phyloP scores from a whole-genome alignment of 805 yeast genomes.

The Candida michaelii region DNA sequence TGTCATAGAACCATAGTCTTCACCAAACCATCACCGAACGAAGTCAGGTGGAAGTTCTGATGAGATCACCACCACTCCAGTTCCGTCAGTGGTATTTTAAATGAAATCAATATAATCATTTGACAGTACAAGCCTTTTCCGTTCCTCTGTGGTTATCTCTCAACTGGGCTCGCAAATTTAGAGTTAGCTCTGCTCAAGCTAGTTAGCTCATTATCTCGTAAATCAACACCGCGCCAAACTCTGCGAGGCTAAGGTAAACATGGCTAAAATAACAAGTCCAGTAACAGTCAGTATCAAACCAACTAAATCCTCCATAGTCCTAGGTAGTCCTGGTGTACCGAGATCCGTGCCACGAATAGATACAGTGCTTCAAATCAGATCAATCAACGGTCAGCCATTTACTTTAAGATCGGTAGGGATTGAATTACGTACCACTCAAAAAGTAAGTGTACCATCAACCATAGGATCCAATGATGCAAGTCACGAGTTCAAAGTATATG shows the following conservation, averaged over 20 bases:
- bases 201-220: too few relatives aligned
- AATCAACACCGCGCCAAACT: too few relatives aligned
- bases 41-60: too few relatives aligned
- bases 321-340: conserved; percentile 71
- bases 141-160: too few relatives aligned
- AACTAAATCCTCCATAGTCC: conserved; percentile 51
- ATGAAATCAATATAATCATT: too few relatives aligned
- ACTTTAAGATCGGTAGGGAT: conserved; percentile 48
- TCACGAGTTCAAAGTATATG: conserved; percentile 35
- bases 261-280: conserved; percentile 22
- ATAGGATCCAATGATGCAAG: conserved; percentile 35
- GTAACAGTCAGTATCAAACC: conserved; percentile 45
- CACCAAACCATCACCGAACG: too few relatives aligned
- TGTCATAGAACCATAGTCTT: too few relatives aligned
- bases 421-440: conserved; percentile 50
- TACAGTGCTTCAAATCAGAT: conserved; percentile 55
- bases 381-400: conserved; percentile 48
- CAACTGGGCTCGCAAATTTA: too few relatives aligned
- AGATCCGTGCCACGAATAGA: conserved; percentile 59
- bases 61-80: too few relatives aligned
- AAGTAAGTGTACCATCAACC: conserved; percentile 41
- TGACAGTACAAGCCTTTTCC: too few relatives aligned
- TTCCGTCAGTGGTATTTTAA: too few relatives aligned
- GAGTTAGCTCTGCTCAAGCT: too few relatives aligned
- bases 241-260: neutral